A percentile compares a stretch with the other conserved stretches of the same genome.
These are phyloP conservation scores for Triticum dicoccoides DNA, from an alignment of 176 grass and related monocot genomes.

Conservation along the genomic window DNA sequence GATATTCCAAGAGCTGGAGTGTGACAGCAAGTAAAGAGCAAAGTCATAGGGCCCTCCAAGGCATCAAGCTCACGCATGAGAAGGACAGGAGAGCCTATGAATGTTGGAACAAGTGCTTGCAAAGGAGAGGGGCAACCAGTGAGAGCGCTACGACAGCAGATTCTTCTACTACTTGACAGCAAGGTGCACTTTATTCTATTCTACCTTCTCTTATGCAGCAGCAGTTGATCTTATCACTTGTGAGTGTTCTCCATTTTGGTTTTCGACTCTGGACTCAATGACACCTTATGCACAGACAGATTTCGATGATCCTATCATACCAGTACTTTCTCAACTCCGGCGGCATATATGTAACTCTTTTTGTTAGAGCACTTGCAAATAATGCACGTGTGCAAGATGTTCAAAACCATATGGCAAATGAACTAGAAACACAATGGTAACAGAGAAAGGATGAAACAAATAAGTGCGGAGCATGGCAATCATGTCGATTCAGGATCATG, in stretches of 20 bases:
- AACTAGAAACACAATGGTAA: not conserved
- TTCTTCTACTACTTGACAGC: constrained; percentile 36
- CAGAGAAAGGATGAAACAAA: not conserved
- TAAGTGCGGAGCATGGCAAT: not conserved
- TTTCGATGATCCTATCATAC: not conserved
- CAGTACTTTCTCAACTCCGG: not conserved
- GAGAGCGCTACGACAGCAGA: constrained; percentile 6
- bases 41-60: constrained; percentile 17
- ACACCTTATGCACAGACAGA: not conserved
- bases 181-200: constrained; percentile 5
- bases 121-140: constrained; percentile 1
- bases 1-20: constrained; percentile 34
- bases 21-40: constrained; percentile 40
- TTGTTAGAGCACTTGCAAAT: not conserved
- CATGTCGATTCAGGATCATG: not conserved
- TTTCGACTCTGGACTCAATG: not conserved
- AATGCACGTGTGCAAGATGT: not conserved
- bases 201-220: not conserved
- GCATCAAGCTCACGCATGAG: constrained; percentile 30
- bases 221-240: not conserved
- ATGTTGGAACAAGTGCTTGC: constrained; percentile 29
- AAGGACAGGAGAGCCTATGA: constrained; percentile 35
- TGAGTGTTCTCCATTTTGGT: constrained; percentile 4
- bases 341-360: not conserved
- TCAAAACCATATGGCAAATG: not conserved